These are phyloP conservation scores for Microsporum audouinii DNA, from an alignment of 2,329 filamentous ascomycete genomes.

Conservation along the genomic window DNA sequence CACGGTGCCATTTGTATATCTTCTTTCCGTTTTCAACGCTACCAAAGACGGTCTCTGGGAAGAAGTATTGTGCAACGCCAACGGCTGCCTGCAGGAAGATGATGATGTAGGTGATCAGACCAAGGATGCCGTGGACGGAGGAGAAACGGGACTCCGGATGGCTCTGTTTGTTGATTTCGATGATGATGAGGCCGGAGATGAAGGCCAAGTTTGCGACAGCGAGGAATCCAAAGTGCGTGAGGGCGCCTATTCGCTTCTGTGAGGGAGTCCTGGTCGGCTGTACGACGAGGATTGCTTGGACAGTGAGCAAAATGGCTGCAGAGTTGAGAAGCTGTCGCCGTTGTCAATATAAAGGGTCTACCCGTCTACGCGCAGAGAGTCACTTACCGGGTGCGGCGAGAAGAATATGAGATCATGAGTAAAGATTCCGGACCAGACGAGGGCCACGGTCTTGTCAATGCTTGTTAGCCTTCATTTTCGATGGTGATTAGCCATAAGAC, in stretches of 20 bases:
- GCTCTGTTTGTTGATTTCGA: conserved; percentile 63
- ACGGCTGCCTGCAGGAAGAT: conserved; percentile 63
- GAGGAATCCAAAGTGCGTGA: conserved; percentile 56
- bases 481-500: conserved; percentile 15
- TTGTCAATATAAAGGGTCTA: not conserved
- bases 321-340: conserved; percentile 41
- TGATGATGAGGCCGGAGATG: conserved; percentile 33
- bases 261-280: conserved; percentile 71
- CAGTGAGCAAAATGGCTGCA: conserved; percentile 59
- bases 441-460: conserved; percentile 47
- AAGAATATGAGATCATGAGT: conserved; percentile 64
- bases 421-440: conserved; percentile 70
- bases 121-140: conserved; percentile 70
- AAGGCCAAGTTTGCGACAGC: conserved; percentile 42
- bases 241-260: conserved; percentile 57
- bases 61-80: conserved; percentile 72
- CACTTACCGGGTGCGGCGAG: conserved; percentile 69
- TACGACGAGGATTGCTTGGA: conserved; percentile 70
- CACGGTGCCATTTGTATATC: conserved; percentile 82
- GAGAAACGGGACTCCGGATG: conserved; percentile 53
- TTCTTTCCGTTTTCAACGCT: conserved; percentile 67
- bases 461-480: not conserved
- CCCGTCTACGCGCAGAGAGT: not conserved
- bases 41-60: conserved; percentile 58
- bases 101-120: conserved; percentile 60